These are phyloP conservation scores for Lactarius akahatsu DNA, from an alignment of 768 basidiomycete species.

Conservation along the genomic window DNA sequence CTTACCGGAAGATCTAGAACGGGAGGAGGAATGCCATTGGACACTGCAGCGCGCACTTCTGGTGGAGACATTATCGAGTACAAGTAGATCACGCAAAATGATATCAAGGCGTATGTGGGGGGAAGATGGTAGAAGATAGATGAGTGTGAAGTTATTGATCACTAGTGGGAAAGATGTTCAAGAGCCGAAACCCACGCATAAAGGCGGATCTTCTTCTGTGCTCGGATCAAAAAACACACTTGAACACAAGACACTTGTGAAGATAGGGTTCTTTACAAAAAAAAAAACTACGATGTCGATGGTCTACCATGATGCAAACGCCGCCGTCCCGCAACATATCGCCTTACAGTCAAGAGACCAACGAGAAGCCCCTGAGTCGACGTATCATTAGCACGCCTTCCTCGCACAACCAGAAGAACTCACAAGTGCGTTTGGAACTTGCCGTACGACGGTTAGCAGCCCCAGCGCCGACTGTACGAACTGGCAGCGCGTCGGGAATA, in stretches of 20 bases:
- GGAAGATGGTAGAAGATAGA: not conserved
- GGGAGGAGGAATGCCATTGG: conserved; percentile 44
- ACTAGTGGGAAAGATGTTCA: too few species aligned
- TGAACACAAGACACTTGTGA: not conserved
- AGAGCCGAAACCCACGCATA: too few species aligned
- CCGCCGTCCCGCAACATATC: not conserved
- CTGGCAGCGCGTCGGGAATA: conserved; percentile 36
- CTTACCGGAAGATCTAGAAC: conserved; percentile 42
- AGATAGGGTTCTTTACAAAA: not conserved
- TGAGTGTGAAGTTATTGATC: not conserved
- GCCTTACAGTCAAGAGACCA: not conserved
- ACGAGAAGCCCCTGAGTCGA: conserved; percentile 16
- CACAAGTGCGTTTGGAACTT: conserved; percentile 2
- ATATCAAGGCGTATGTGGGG: not conserved
- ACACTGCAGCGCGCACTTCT: conserved; percentile 17
- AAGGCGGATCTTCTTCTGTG: not conserved
- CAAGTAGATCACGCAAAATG: not conserved
- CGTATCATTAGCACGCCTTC: not conserved
- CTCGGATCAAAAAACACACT: too few species aligned
- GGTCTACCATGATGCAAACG: not conserved
- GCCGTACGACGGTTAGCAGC: not conserved
- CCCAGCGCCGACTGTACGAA: conserved; percentile 26
- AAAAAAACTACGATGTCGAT: not conserved
- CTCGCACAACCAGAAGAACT: not conserved
- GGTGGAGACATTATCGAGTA: conserved; percentile 12